A percentile compares a stretch with the other conserved stretches of the same genome.
Conservation (phyloP, 2,329 filamentous ascomycete genomes). For the Phaeomoniella chlamydospora region DNA sequence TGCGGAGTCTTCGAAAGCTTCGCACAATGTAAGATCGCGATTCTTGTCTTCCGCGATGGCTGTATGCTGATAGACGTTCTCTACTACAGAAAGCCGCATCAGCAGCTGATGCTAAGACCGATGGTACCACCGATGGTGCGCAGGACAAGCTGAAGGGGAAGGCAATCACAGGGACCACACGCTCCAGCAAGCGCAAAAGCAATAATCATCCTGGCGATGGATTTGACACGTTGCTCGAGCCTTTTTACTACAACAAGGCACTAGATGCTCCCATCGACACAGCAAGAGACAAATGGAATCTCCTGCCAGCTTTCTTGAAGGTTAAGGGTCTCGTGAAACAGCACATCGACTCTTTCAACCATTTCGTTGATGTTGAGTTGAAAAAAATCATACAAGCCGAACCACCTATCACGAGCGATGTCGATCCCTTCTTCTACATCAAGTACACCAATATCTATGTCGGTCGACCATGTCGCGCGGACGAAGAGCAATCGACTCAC, state of each 20-base stretch:
- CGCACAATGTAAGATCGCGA: no score
- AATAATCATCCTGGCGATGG: conserved; percentile 16
- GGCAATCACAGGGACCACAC: background rate
- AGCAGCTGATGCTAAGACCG: background rate
- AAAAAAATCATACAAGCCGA: conserved; percentile 95
- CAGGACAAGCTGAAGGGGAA: background rate
- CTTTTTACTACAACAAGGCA: conserved; percentile 55
- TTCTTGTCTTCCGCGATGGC: no score
- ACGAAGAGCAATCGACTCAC: conserved; percentile 51
- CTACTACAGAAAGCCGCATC: no score
- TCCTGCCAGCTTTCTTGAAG: conserved; percentile 93
- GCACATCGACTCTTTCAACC: conserved; percentile 98
- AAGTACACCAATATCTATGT: conserved; percentile 80
- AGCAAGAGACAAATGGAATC: conserved; percentile 81
- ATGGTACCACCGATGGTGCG: background rate
- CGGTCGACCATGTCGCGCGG: conserved; percentile 63
- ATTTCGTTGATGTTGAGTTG: conserved; percentile 90
- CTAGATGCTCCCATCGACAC: conserved; percentile 57
- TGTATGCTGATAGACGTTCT: no score
- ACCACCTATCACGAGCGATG: conserved; percentile 75
- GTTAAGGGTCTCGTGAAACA: conserved; percentile 95
- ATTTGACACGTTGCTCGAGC: conserved; percentile 51
- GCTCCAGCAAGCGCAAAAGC: background rate
- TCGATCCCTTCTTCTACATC: conserved; percentile 83
- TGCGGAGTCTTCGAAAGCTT: conserved; percentile 3